phyloP scores from a whole-genome alignment of 805 yeast genomes.

The Candida chilensis region DNA sequence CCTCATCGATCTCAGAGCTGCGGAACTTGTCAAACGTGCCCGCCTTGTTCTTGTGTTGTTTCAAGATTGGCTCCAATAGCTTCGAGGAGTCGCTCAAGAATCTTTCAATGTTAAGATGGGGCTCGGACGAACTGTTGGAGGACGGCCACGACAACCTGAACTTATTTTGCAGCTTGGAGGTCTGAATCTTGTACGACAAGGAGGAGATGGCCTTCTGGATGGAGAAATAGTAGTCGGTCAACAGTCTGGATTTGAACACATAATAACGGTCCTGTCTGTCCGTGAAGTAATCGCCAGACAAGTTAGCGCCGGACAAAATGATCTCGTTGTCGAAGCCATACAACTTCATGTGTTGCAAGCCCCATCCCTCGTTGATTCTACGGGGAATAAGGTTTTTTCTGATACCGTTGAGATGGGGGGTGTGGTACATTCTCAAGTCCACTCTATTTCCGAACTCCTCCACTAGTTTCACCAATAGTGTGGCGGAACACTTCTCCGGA shows the following conservation, averaged over 20 bases:
- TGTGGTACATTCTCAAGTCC: conserved; percentile 76
- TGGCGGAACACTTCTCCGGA: conserved; percentile 71
- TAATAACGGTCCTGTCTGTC: conserved; percentile 93
- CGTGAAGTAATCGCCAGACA: conserved; percentile 86
- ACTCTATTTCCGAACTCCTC: conserved; percentile 63
- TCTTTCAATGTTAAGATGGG: conserved; percentile 39
- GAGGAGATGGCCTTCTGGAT: conserved; percentile 61
- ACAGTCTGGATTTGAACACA: conserved; percentile 42
- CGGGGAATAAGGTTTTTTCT: conserved; percentile 61
- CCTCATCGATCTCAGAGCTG: conserved; percentile 15
- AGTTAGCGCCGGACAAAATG: conserved; percentile 83
- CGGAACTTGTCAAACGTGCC: conserved; percentile 12
- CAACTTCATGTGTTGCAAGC: conserved; percentile 94
- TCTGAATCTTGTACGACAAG: conserved; percentile 58
- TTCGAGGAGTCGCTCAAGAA: conserved; percentile 50
- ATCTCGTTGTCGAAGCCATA: conserved; percentile 93
- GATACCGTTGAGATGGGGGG: conserved; percentile 75
- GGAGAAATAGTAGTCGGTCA: conserved; percentile 69
- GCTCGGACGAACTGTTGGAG: conserved; percentile 58
- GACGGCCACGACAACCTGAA: conserved; percentile 70
- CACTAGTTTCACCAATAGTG: conserved; percentile 58
- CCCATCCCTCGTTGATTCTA: conserved; percentile 84
- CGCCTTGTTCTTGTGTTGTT: conserved; percentile 18
- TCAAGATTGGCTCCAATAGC: conserved; percentile 50
- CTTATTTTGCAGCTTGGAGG: conserved; percentile 31